Base-by-base conservation (phyloP, 1,284 basidiomycete genomes). In the Malassezia sympodialis region DNA sequence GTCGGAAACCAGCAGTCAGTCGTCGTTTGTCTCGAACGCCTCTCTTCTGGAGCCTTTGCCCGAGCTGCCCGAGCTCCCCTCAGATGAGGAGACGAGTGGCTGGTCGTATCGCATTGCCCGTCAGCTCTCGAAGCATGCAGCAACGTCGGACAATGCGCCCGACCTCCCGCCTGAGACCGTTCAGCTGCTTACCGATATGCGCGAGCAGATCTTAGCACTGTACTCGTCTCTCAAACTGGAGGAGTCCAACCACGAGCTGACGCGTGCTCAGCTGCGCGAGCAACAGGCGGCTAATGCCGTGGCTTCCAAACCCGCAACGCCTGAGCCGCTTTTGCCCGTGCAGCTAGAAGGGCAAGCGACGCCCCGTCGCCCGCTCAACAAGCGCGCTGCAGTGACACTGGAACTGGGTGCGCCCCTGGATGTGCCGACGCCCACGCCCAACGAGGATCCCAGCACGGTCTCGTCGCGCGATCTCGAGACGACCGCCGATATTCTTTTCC, bases 141-240 rank as follows among this genome's bases (percentile, higher is more conserved):
- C 55, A 11, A 12, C 28, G 15, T 31, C 28, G 3, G 23, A 31
- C 8, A 23, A 21, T 15, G 56, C 51, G 2, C 28, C 30, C 14
- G 65, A 62, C 27, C 58, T 57, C 2, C 51, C 63, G 15, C 64
- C 66, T 5, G 61, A 67, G 52, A 66, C 72, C 27, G 62, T 70
- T 21, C 63, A 66, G 55, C 56, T 74, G 43, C 62, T 74, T n/a
- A 57, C 59, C 0, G 65, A 73, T 24, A 72, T 74, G 70, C 65
- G 70, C 8, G 68, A 74, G 61, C 72, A 74, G 61, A 74, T 73
- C 59, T 64, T 74, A 48, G 71, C 64, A 42, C 57, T 74, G 12
- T 68, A 68, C 19, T 65, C 65, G 30, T 65, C 59, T n/a, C 63
- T 74, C 6, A 63, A 69, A 53, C 62, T 70, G 26, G 72, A 74